Evolutionary conservation across 345 rosid genomes (phyloP), one percentile per base, ranked within the genome.

Genomic region (Hypericum perforatum): DNA sequence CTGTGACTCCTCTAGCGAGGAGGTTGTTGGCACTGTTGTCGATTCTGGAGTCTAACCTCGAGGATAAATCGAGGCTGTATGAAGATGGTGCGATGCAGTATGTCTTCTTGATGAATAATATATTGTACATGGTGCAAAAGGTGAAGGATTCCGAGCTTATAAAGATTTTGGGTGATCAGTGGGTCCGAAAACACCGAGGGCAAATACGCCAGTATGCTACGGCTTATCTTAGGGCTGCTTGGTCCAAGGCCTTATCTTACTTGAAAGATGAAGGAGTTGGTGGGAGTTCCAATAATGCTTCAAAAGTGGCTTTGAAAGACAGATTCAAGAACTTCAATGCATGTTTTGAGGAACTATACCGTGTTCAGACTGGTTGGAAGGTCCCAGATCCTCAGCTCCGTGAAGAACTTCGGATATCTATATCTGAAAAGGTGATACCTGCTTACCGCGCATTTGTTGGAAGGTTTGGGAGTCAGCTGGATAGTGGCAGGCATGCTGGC

Each of bases 381-480:
- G 57, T 86, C 5, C 80, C 79, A 14, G 86, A 86, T 74, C 78
- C 65, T 59, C 76, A 68, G 52, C 92, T 89, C 22, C 71, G 89
- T 5, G 89, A 72, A 47, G 95, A 89, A 62, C 41, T 84, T 29
- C 75, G 69, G 39, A 80, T 86, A 43, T 77, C 87, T 5, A 86
- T 71, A 29, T 76, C 85, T n/a, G 79, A 79, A 59, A 78, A 70
- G 41, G 82, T 86, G 48, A 67, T 80, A 50, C 94, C 64, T 36
- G 84, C 94, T n/a, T 86, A 86, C 66, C 76, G 84, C 48, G 58
- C 69, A 2, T 84, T 86, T 64, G 61, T 82, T 0, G 89, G 81
- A 86, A 91, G 42, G 96, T 86, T 50, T 96, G 87, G 68, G 85
- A 79, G 14, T 89, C 79, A 52, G 95, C 90, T 7, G 89, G 98